Conservation (phyloP, 345 rosid species). For the Heritiera fomes region DNA sequence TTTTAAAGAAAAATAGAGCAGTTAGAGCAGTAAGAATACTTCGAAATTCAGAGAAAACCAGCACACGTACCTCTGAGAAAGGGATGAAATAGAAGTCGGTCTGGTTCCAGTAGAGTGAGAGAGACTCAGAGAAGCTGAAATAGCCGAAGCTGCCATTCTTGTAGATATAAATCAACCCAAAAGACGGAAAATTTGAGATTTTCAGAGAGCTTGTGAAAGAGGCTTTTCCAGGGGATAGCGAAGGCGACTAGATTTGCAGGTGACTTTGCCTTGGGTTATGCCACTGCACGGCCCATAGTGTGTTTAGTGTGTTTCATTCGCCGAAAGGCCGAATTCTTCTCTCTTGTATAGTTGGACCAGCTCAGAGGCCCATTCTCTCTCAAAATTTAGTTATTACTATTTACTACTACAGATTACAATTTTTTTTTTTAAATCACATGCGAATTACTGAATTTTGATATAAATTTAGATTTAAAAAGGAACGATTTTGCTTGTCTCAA, state of each 20-base stretch:
- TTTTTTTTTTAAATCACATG: no score
- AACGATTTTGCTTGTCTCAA: no score
- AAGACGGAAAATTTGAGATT: neutral
- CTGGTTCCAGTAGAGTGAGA: constrained; percentile 6
- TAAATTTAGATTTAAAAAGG: no score
- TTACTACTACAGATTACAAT: no score
- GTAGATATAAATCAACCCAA: neutral
- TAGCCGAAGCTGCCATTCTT: constrained; percentile 9
- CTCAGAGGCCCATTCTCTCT: constrained; percentile 22
- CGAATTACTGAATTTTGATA: no score
- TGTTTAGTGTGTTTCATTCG: neutral
- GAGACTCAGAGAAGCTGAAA: constrained; percentile 13
- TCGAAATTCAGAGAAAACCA: neutral
- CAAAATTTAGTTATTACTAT: no score
- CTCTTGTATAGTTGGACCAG: neutral
- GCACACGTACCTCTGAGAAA: constrained; percentile 6
- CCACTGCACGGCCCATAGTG: neutral
- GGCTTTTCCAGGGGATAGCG: neutral
- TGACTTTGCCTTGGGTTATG: neutral
- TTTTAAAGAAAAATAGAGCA: neutral
- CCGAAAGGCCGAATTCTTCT: no score
- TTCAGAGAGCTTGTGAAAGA: neutral
- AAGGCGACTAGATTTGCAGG: neutral
- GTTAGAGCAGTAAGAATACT: neutral
- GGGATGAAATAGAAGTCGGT: constrained; percentile 7